A percentile compares a stretch with the other conserved stretches of the same genome.
phyloP scores from a whole-genome alignment of 2,329 filamentous ascomycete species.

The Aspergillus quadrilineatus region DNA sequence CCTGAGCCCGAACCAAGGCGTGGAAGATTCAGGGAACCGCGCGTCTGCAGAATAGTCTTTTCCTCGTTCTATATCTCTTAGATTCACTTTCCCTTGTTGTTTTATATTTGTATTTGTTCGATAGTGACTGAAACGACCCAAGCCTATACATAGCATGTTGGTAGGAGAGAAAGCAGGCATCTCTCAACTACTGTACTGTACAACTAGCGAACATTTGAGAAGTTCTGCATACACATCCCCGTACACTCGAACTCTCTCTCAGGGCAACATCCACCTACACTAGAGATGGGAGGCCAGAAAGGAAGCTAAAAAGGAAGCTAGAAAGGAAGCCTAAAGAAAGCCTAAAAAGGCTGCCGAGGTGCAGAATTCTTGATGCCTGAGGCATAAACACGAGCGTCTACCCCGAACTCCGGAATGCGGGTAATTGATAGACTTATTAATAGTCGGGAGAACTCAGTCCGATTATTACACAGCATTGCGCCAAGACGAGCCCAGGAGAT shows the following conservation, averaged over 20 bases:
- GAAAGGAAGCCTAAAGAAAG: too few relatives aligned
- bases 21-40: conserved; percentile 18
- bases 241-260: neutral
- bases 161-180: conserved; percentile 5
- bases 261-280: too few relatives aligned
- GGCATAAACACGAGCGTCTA: neutral
- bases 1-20: conserved; percentile 24
- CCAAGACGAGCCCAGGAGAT: neutral
- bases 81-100: conserved; percentile 5
- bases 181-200: conserved; percentile 3
- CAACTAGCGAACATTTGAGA: neutral
- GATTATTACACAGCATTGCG: neutral
- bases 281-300: too few relatives aligned
- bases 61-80: neutral
- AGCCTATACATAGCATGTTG: conserved; percentile 7
- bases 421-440: neutral
- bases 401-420: neutral
- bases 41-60: conserved; percentile 25
- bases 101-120: neutral
- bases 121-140: neutral
- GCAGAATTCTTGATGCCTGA: neutral
- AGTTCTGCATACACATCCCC: neutral
- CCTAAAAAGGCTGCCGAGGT: neutral
- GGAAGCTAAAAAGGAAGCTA: too few relatives aligned
- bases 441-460: neutral